Percentiles rank a stretch among this genome's conserved stretches.
phyloP scores from a whole-genome alignment of 1,139 yeast genomes.

The Barnettozyma hawaiiensis region DNA sequence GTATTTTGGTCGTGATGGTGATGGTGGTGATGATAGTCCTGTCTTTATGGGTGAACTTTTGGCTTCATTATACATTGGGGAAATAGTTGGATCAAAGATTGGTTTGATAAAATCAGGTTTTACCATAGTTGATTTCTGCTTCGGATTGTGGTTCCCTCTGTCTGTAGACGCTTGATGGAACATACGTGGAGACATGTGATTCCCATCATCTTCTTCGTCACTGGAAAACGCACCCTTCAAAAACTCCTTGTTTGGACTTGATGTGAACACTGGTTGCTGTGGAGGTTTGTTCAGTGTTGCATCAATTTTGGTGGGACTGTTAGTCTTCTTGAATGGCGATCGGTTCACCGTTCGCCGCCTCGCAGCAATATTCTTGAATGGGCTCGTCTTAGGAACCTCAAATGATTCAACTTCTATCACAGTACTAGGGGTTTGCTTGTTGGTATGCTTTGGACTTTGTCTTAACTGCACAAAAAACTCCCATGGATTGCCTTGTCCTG shows the following conservation, averaged over 20 bases:
- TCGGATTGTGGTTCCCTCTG: background rate
- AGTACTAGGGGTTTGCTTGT: background rate
- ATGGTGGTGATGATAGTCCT: background rate
- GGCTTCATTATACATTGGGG: background rate
- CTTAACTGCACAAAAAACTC: background rate
- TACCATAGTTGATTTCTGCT: background rate
- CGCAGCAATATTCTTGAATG: background rate
- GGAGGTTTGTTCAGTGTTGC: background rate
- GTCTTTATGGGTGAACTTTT: background rate
- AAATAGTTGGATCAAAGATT: background rate
- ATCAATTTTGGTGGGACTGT: background rate
- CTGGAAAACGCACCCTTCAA: background rate
- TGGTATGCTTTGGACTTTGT: background rate
- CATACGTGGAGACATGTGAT: background rate
- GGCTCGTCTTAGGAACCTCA: background rate
- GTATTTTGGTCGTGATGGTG: background rate
- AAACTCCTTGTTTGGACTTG: constrained; percentile 1
- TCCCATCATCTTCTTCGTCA: background rate
- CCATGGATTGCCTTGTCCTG: background rate
- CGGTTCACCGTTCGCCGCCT: background rate
- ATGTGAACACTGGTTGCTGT: background rate
- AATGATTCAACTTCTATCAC: background rate
- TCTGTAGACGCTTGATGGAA: background rate
- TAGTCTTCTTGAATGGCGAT: background rate
- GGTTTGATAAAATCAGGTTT: background rate